Evolutionary conservation across 2,329 filamentous ascomycete species (phyloP), one percentile per base, ranked within the genome.

Genomic region (Camillea tinctor): DNA sequence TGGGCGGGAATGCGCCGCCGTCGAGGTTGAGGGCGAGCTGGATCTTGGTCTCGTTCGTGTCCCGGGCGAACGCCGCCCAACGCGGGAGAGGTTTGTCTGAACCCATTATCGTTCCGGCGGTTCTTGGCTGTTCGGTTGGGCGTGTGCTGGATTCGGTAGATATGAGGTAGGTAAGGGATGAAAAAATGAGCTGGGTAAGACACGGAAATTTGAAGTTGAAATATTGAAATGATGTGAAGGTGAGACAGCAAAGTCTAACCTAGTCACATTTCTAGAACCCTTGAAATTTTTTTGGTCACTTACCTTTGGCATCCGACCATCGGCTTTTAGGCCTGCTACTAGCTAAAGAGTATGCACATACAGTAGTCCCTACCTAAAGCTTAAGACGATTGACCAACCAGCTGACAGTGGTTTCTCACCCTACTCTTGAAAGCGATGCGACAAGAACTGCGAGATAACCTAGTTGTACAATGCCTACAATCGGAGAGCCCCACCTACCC

Each of bases 11-110:
- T 50, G 81, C 82, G 71, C 94, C 95, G 74, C 95, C 95, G 77
- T 99, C 95, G 63, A 99, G 85, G 79, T 95, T 97, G 69, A 99
- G 84, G 48, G 92, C 91, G 65, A 98, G 84, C 74, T 95, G 88
- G 76, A 99, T 96, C 75, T 96, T 97, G 74, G 95, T 99, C 81
- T 99, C 95, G 80, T 98, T 98, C 72, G 95, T 99, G 77, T 94
- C 89, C 75, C 95, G 92, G 66, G 90, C 88, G 69, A 98, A 80
- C 57, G 88, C 86, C 55, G 92, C 88, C 76, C 89, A 92, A 73
- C 94, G 90, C 50, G 77, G 72, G 9, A 59, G 19, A 3, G 63
- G 20, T 2, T 63, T 56, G n/a, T 70, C 64, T 20, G 71, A 72
- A 26, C 64, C 70, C 71, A 73, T 74, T 17, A 49, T 66, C 30